Base-by-base conservation (phyloP, 1,139 yeast genomes). In the Geotrichum bryndzae region DNA sequence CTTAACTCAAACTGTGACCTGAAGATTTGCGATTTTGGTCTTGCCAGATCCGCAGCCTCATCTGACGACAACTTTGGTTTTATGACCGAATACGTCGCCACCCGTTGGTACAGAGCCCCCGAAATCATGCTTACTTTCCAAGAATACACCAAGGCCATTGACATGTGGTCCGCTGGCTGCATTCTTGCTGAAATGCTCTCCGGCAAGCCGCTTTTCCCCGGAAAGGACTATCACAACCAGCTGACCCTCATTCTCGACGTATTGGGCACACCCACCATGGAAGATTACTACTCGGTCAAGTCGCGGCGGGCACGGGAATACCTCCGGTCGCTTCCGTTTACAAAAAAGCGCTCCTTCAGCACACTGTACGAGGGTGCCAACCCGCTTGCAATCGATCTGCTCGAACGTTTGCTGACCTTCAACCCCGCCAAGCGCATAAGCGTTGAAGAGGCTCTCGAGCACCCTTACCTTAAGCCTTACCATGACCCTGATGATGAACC, bases 91-190 rank as follows among this genome's bases (percentile, higher is more conserved):
- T 94, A 94, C 73, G 98, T 94, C 59, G 98, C 98, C 8, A 94
- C 99, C 5, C 79, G 98, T 69, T 92, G 98, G 98, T 92, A 92
- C 75, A 79, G 98, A 60, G 98, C 98, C 1, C 98, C 98, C 0
- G 98, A 92, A 72, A 92, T 92, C 72, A 92, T 92, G 98, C 80
- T 94, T 61, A 90, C 97, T 1, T 88, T 91, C 70, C 94, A 92
- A 65, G 92, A 89, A 72, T 94, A 94, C 76, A 88, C 97, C 33
- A 89, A 92, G 64, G 97, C 97, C 22, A 92, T 94, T 69, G 99
- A 94, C 75, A 86, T 92, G 65, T 94, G 99, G 99, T 87, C 96
- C 1, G 92, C 91, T 54, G 99, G 99, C 3, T 94, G 99, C 74
- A 92, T 94, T 61, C 77, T 94, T 63, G 98, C 97, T 0, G 99